Evolutionary conservation across 495 filamentous ascomycete genomes (phyloP), one percentile per base, ranked within the genome.

Genomic region (Xylaria longipes): DNA sequence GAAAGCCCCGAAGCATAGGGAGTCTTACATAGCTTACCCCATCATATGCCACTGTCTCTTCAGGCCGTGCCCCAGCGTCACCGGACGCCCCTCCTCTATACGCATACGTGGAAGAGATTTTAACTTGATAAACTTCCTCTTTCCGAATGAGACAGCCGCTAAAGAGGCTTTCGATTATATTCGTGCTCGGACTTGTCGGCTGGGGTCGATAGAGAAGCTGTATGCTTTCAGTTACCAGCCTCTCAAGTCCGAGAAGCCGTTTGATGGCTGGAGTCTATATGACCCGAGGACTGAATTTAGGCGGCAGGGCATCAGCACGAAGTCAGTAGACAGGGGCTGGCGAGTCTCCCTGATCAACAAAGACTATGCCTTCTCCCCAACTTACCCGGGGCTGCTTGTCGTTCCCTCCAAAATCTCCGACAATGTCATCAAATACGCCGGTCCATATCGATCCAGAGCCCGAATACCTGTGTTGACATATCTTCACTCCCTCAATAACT

Each of bases 401-500:
- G 93, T 98, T 22, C 96, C 96, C 27, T 89, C 90, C 39, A 87
- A 89, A 58, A 97, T 99, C 74, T 98, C 96, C 50, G 96, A 99
- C 81, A 98, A 95, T 74, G 94, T 94, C 56, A 88, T 99, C 67
- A 97, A 97, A 72, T 97, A 99, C 77, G 97, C 95, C 14, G 92
- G 92, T 71, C 85, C 87, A 70, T 98, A 95, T 82, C 91, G 96
- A 43, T 98, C 96, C 0, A 88, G 94, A 62, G 89, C 90, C 58
- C 89, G 96, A 69, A 93, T 99, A 81, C 96, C 96, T 22, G 92
- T 90, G 11, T 84, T 98, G 45, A 92, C 93, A 39, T 99, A 99
- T 78, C 88, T 97, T 14, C 96, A 99, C 80, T 94, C 96, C 2
- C 86, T 98, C 70, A 99, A 98, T 81, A 97, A 97, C 79, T 98